These are phyloP conservation scores for Alternaria triticina DNA, from an alignment of 2,329 filamentous ascomycete genomes.

Conservation along the genomic window DNA sequence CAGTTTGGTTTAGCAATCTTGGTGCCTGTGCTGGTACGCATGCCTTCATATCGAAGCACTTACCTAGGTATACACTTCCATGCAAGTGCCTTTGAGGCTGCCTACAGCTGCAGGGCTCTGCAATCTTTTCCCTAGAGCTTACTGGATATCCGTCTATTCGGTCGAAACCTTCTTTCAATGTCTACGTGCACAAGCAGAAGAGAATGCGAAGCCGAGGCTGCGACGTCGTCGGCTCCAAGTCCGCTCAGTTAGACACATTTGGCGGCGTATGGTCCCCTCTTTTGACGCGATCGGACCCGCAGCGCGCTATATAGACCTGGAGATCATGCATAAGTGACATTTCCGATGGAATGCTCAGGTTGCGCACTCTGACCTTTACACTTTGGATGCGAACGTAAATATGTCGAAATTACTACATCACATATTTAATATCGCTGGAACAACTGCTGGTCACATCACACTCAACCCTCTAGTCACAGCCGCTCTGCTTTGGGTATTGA, in stretches of 20 bases:
- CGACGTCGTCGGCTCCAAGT: not conserved
- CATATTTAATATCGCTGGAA: constrained; percentile 25
- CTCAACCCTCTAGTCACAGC: constrained; percentile 41
- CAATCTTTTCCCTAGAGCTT: not conserved
- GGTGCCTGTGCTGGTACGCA: not conserved
- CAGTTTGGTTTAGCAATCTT: not conserved
- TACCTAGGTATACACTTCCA: not conserved
- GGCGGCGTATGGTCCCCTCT: constrained; percentile 1
- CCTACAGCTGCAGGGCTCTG: not conserved
- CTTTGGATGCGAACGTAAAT: not conserved
- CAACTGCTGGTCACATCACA: constrained; percentile 28
- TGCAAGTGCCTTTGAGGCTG: not conserved
- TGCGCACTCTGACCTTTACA: not conserved
- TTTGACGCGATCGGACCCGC: constrained; percentile 7
- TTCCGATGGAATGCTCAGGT: not conserved
- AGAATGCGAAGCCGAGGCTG: constrained; percentile 4
- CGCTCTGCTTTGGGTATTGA: constrained; percentile 39
- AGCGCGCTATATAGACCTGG: not conserved
- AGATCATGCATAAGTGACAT: not conserved
- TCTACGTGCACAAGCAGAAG: not conserved
- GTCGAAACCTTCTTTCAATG: not conserved
- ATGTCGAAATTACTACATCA: constrained; percentile 30
- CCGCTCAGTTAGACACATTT: not conserved
- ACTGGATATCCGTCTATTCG: not conserved
- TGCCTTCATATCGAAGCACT: not conserved